phyloP scores from a whole-genome alignment of 139 green algal species.

The Nannochloris sp. region DNA sequence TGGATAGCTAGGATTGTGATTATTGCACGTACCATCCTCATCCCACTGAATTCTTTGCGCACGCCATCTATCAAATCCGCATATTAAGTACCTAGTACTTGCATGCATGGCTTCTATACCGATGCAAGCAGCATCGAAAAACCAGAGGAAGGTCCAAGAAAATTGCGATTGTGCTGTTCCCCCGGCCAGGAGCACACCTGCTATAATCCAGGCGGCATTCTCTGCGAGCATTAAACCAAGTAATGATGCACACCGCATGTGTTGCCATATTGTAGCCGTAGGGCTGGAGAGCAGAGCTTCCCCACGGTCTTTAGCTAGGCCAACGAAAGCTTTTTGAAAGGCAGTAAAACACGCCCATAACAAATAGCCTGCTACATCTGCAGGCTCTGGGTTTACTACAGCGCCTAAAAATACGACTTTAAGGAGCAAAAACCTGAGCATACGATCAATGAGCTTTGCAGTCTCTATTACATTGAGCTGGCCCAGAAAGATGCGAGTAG shows the following conservation, averaged over 20 bases:
- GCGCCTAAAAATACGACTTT: conserved; percentile 14
- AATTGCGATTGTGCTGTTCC: background rate
- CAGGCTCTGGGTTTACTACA: background rate
- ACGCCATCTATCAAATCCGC: background rate
- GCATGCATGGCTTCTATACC: conserved; percentile 8
- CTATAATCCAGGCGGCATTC: background rate
- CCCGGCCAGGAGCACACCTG: background rate
- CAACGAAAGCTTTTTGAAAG: conserved; percentile 4
- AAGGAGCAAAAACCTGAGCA: conserved; percentile 16
- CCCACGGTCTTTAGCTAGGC: conserved; percentile 11
- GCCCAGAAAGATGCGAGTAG: too few species aligned
- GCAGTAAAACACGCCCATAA: background rate
- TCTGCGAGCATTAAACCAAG: conserved; percentile 19
- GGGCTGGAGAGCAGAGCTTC: conserved; percentile 21
- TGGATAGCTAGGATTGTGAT: too few species aligned
- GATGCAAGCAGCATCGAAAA: conserved; percentile 14
- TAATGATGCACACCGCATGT: conserved; percentile 10
- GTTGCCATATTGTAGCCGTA: background rate
- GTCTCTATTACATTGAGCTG: conserved; percentile 8
- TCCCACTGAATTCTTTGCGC: background rate
- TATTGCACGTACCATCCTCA: too few species aligned
- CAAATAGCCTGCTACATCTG: background rate
- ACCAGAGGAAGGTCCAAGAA: conserved; percentile 12
- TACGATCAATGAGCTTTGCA: conserved; percentile 6
- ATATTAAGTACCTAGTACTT: conserved; percentile 5